Base-by-base conservation (phyloP, 768 basidiomycete species). In the Gymnopilus dilepis region DNA sequence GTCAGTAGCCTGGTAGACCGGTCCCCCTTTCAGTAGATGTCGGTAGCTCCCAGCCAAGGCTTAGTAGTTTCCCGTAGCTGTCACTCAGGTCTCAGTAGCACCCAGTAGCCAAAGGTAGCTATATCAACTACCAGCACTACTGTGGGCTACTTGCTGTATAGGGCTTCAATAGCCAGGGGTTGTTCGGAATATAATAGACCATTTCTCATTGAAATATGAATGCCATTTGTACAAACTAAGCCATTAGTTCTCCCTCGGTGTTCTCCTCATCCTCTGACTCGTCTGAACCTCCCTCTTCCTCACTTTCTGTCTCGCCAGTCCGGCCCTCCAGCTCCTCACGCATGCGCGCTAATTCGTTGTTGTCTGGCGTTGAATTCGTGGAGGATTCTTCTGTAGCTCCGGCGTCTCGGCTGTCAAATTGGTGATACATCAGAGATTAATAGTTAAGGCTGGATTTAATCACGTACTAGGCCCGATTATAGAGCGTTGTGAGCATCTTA, bases 261-360 rank as follows among this genome's bases (percentile, higher is more conserved):
- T 34, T 34, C 33, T 34, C 33, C 38, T 40, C 38, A 40, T 40
- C 38, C 11, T 40, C 38, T 40, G 17, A 34, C 33, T 34, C 33
- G 33, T 34, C 38, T 12, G 8, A n/a, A 40, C 38, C 38, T 59
- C 48, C 26, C 47, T 52, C 48, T 59, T 48, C n/a, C 48, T 45
- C 17, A 34, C 33, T 34, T 34, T 34, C 33, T 34, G 33, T 34
- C 33, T 34, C 33, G 33, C 33, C 33, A 34, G 58, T 50, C 34
- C 31, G 45, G 6, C 58, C 58, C 45, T 50, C 47, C 8, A 63
- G 51, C 62, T 63, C 58, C 42, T 56, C 42, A 21, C 45, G 41
- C 31, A 47, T 30, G 26, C 17, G 38, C 13, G 8, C 17, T n/a
- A 40, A 40, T 40, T 12, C 13, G 38, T 40, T 41, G 50, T 62